Conservation (phyloP, 306 rosid genomes). For the Cicer yamashitae region DNA sequence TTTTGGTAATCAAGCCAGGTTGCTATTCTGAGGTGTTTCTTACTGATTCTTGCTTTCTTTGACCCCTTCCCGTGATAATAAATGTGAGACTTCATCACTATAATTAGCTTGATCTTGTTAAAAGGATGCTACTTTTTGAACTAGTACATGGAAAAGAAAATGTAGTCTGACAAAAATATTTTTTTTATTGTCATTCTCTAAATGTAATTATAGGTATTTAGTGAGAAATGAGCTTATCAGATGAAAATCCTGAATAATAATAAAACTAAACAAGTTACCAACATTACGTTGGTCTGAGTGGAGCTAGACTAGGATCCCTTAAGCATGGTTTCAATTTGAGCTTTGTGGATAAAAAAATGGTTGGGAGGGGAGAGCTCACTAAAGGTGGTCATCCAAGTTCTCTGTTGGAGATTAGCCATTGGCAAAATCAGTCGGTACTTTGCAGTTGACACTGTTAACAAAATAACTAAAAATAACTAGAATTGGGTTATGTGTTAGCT, state of each 20-base stretch:
- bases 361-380: neutral
- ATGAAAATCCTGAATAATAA: neutral
- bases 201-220: conserved; percentile 5
- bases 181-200: conserved; percentile 2
- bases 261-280: neutral
- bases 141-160: neutral
- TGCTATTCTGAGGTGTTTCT: conserved; percentile 15
- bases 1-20: conserved; percentile 21
- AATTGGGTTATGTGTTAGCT: neutral
- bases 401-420: neutral
- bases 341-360: too few relatives aligned
- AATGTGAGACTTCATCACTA: neutral
- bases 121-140: conserved; percentile 4
- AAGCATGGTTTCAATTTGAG: too few relatives aligned
- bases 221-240: conserved; percentile 14
- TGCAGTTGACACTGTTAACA: neutral
- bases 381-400: neutral
- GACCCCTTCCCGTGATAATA: conserved; percentile 1
- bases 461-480: neutral
- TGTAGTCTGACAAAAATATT: neutral
- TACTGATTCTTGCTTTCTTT: neutral
- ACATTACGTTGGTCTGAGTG: too few relatives aligned
- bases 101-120: conserved; percentile 15
- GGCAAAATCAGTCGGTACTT: neutral
- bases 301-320: too few relatives aligned